Conservation (phyloP, 257 asterid species). For the Salvia splendens region DNA sequence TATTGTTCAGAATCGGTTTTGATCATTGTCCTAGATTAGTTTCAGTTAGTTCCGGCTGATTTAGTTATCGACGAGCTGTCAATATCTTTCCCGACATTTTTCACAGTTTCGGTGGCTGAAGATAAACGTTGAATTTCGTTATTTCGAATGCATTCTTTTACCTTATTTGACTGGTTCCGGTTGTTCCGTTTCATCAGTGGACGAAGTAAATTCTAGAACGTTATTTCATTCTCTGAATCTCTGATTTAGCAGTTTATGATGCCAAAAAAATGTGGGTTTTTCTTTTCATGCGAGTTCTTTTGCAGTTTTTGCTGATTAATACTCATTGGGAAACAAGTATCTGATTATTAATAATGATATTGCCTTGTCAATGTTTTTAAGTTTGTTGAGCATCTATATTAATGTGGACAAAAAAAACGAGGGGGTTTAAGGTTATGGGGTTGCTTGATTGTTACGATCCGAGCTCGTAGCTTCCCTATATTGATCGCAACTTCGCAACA, state of each 20-base stretch:
- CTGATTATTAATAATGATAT: neutral
- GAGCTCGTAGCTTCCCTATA: no score
- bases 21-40: neutral
- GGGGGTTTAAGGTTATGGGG: neutral
- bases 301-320: neutral
- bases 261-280: neutral
- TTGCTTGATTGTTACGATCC: neutral
- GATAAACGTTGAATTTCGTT: neutral
- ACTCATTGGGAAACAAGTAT: neutral
- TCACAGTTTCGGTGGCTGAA: neutral
- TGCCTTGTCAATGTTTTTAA: neutral
- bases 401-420: neutral
- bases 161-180: neutral
- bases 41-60: conserved; percentile 3
- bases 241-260: neutral
- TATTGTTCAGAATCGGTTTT: neutral
- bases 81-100: neutral
- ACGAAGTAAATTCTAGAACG: neutral
- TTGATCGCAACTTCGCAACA: no score
- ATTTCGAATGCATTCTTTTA: neutral
- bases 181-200: neutral
- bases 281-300: neutral
- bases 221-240: neutral
- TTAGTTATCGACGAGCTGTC: neutral
- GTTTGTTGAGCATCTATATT: neutral